A percentile compares a stretch with the other conserved stretches of the same genome.
Evolutionary conservation across 495 filamentous ascomycete species (phyloP).

Genomic region (Endocarpon pusillum): DNA sequence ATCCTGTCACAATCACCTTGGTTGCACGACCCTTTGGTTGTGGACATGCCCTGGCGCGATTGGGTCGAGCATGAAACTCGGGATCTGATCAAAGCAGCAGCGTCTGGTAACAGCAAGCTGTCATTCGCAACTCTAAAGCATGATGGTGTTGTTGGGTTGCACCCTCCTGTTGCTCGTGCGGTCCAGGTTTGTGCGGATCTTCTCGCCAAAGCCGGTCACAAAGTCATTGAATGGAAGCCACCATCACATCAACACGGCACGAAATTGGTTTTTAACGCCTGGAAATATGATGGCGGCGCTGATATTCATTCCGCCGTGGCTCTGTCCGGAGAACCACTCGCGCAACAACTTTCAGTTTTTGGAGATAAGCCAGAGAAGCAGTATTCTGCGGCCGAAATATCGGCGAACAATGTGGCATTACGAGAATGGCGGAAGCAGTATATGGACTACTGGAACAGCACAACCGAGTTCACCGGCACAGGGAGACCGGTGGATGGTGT

Average conservation of each 20-base stretch:
- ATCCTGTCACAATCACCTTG: conserved; percentile 41
- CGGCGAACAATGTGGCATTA: conserved; percentile 37
- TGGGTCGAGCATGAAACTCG: conserved; percentile 28
- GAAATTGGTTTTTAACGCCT: conserved; percentile 24
- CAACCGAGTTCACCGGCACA: conserved; percentile 31
- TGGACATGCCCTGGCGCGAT: conserved; percentile 46
- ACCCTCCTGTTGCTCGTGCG: conserved; percentile 38
- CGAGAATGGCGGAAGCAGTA: conserved; percentile 44
- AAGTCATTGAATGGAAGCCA: conserved; percentile 40
- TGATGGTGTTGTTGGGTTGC: conserved; percentile 29
- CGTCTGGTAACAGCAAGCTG: conserved; percentile 17
- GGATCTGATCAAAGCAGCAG: conserved; percentile 21
- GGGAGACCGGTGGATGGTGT: conserved; percentile 40
- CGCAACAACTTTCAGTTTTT: conserved; percentile 24
- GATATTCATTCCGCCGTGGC: conserved; percentile 28
- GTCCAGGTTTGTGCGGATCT: conserved; percentile 33
- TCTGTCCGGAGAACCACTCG: conserved; percentile 36
- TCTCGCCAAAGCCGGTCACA: conserved; percentile 36
- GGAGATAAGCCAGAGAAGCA: conserved; percentile 15
- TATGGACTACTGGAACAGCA: conserved; percentile 55
- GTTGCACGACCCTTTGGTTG: conserved; percentile 43
- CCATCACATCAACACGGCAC: conserved; percentile 25
- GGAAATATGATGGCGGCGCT: conserved; percentile 30
- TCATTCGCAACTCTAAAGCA: conserved; percentile 34
- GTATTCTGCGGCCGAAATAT: conserved; percentile 28